Conservation (phyloP, 1,139 yeast species). For the Sugiyamaella neomexicana region DNA sequence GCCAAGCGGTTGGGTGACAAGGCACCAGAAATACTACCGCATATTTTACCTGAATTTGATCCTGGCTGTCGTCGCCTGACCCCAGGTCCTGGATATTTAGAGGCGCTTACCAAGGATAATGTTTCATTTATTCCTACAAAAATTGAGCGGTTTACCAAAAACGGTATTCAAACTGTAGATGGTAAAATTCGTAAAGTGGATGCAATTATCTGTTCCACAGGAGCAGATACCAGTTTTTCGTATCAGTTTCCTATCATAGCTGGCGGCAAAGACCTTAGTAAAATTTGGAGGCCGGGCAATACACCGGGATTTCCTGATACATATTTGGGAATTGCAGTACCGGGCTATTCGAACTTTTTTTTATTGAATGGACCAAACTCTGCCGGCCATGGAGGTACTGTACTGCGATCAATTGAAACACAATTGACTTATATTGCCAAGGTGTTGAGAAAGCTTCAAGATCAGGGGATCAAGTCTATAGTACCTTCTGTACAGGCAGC, state of each 20-base stretch:
- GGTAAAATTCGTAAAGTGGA: conserved; percentile 28
- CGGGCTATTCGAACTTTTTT: conserved; percentile 32
- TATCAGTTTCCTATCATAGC: conserved; percentile 28
- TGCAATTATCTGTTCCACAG: conserved; percentile 32
- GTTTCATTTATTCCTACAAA: conserved; percentile 28
- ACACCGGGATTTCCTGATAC: conserved; percentile 19
- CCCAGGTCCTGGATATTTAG: conserved; percentile 31
- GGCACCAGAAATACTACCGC: conserved; percentile 18
- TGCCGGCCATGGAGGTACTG: conserved; percentile 24
- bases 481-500: conserved; percentile 26
- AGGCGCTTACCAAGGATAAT: conserved; percentile 31
- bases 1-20: conserved; percentile 5
- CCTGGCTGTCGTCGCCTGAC: conserved; percentile 29
- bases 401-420: conserved; percentile 19
- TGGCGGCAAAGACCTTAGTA: neutral
- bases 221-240: conserved; percentile 27
- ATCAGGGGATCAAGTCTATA: conserved; percentile 27
- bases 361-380: conserved; percentile 14
- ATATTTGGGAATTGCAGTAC: conserved; percentile 30
- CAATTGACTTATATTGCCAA: conserved; percentile 26
- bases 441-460: conserved; percentile 27
- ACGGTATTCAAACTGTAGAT: conserved; percentile 29
- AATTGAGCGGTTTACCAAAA: conserved; percentile 21
- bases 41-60: conserved; percentile 24
- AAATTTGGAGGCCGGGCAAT: neutral